Conservation (phyloP, 345 rosid species). For the Boechera retrofracta region DNA sequence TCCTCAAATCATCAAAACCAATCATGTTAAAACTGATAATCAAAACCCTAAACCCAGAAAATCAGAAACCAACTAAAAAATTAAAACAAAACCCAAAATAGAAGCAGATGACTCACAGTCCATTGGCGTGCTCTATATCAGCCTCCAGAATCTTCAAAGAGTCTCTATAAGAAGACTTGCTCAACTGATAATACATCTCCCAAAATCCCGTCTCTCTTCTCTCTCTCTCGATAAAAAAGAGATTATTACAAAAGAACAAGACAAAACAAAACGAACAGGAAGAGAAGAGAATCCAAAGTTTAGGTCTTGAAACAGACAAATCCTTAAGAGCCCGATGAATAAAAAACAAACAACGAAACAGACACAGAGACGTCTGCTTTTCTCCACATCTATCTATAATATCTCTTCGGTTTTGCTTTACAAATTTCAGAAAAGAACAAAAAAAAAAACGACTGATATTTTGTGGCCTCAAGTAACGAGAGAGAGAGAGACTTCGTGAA, state of each 20-base stretch:
- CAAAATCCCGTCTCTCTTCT: not conserved
- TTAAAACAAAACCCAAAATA: conserved; percentile 21
- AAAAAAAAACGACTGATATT: conserved; percentile 28
- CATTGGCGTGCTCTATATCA: conserved; percentile 87
- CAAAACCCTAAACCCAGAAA: conserved; percentile 33
- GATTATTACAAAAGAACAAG: not conserved
- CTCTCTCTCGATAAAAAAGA: conserved; percentile 8
- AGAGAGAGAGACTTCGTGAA: conserved; percentile 31
- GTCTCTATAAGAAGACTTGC: conserved; percentile 70
- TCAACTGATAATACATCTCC: conserved; percentile 60
- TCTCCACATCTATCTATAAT: conserved; percentile 30
- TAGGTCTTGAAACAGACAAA: conserved; percentile 35
- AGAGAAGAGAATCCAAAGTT: conserved; percentile 31
- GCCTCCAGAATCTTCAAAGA: conserved; percentile 81
- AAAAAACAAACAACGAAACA: conserved; percentile 24
- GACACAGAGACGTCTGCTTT: conserved; percentile 36
- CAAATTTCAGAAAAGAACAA: not conserved
- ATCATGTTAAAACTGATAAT: not conserved
- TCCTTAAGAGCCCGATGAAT: conserved; percentile 20
- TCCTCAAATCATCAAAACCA: not conserved
- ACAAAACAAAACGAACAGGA: conserved; percentile 2
- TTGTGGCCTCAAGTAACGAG: conserved; percentile 19
- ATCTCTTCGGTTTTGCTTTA: conserved; percentile 28
- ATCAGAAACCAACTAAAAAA: not conserved
- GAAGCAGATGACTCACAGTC: conserved; percentile 63